Percentiles rank a stretch among this genome's conserved stretches.
Evolutionary conservation across 1,284 basidiomycete genomes (phyloP).

Genomic region (Rhodofomes roseus): DNA sequence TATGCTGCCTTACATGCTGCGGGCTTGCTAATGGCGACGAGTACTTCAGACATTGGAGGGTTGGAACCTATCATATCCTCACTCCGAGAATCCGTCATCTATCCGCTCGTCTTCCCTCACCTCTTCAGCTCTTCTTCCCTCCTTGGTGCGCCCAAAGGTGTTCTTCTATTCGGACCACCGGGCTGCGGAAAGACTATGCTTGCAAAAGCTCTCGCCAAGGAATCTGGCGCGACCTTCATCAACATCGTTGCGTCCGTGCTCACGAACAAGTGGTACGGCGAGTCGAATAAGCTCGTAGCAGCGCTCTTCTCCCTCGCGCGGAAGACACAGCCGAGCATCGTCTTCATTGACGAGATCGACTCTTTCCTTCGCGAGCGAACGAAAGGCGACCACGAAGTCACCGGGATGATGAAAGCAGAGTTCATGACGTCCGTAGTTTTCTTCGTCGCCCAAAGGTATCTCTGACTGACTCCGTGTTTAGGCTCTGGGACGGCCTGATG

Average conservation of each 20-base stretch:
- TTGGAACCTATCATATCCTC: constrained; percentile 90
- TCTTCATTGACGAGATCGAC: constrained; percentile 84
- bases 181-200: constrained; percentile 96
- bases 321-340: constrained; percentile 74
- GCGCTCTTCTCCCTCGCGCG: constrained; percentile 76
- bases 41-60: constrained; percentile 81
- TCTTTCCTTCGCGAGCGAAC: constrained; percentile 88
- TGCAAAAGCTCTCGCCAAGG: constrained; percentile 93
- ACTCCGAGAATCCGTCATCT: constrained; percentile 94
- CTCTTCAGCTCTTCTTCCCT: constrained; percentile 79
- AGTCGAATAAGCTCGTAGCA: constrained; percentile 96
- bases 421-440: constrained; percentile 86
- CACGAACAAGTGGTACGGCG: constrained; percentile 96
- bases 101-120: constrained; percentile 89
- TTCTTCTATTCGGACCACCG: constrained; percentile 86
- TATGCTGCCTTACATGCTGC: constrained; percentile 26
- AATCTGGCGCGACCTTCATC: constrained; percentile 96
- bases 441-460: no score
- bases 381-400: constrained; percentile 94
- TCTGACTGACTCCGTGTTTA: constrained; percentile 24
- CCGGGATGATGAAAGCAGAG: constrained; percentile 99
- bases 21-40: background rate
- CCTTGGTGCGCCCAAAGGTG: constrained; percentile 75
- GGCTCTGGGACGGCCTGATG: constrained; percentile 95
- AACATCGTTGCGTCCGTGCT: constrained; percentile 80